A percentile compares a stretch with the other conserved stretches of the same genome.
These are phyloP conservation scores for Chlamydomonas reinhardtii DNA, from an alignment of 163 green algal species.

Conservation along the genomic window DNA sequence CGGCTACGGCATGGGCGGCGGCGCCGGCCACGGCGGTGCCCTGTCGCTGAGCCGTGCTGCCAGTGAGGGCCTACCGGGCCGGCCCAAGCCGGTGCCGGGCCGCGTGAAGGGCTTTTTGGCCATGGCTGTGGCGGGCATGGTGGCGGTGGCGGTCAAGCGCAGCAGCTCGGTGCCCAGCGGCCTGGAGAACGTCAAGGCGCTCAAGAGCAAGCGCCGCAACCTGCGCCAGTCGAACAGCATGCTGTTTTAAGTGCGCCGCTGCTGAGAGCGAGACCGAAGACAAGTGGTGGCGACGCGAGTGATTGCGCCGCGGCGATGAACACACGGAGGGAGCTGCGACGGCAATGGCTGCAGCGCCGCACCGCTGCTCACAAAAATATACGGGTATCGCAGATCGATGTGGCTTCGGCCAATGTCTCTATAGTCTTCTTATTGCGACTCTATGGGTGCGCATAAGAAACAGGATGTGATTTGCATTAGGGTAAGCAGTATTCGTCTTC, in stretches of 20 bases:
- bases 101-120: constrained; percentile 49
- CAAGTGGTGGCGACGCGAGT: no score
- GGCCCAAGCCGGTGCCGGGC: constrained; percentile 5
- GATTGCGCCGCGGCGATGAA: no score
- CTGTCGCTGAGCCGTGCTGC: constrained; percentile 5
- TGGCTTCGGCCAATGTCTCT: no score
- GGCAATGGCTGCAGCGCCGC: no score
- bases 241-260: neutral
- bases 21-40: neutral
- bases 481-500: no score
- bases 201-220: constrained; percentile 27
- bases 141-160: constrained; percentile 51
- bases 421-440: no score
- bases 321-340: no score
- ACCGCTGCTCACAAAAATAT: no score
- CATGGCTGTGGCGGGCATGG: constrained; percentile 46
- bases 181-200: constrained; percentile 23
- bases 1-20: neutral
- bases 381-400: no score
- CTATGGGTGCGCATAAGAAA: no score
- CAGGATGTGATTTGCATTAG: no score
- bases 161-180: constrained; percentile 27
- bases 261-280: neutral
- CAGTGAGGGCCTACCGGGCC: neutral
- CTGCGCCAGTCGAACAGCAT: constrained; percentile 18